Conservation (phyloP, 2,329 filamentous ascomycete species). For the Xylaria multiplex region DNA sequence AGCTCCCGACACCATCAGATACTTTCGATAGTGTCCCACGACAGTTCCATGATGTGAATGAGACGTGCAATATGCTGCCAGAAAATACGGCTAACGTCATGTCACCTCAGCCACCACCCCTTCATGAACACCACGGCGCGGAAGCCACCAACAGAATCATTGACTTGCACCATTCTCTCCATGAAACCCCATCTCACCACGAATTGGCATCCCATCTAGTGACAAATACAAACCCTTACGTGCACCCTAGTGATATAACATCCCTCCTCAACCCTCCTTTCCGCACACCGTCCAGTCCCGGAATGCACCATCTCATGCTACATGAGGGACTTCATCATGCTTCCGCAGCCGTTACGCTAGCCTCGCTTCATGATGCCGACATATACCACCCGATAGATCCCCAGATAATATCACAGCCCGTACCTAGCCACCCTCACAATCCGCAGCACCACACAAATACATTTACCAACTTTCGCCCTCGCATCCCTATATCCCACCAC, state of each 20-base stretch:
- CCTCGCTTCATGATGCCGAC: slow-evolving; percentile 47
- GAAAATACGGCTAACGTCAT: slow-evolving; percentile 35
- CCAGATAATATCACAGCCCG: slow-evolving; percentile 63
- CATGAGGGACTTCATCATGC: slow-evolving; percentile 46
- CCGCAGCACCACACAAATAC: slow-evolving; percentile 31
- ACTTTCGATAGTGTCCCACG: slow-evolving; percentile 28
- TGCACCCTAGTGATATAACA: slow-evolving; percentile 61
- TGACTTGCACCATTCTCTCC: slow-evolving; percentile 38
- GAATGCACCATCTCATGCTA: slow-evolving; percentile 46
- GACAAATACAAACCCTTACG: slow-evolving; percentile 53
- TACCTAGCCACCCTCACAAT: slow-evolving; percentile 44
- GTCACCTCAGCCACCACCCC: slow-evolving; percentile 29
- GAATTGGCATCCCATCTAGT: slow-evolving; percentile 45
- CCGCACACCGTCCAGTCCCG: slow-evolving; percentile 35
- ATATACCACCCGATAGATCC: slow-evolving; percentile 68
- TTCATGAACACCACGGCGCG: slow-evolving; percentile 36
- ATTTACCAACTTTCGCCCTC: slow-evolving; percentile 27
- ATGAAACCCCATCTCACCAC: slow-evolving; percentile 39
- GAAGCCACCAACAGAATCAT: slow-evolving; percentile 42
- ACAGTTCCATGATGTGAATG: slow-evolving; percentile 41
- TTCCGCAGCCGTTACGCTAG: slow-evolving; percentile 41
- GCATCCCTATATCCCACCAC: slow-evolving; percentile 36
- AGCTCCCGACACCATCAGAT: slow-evolving; percentile 17
- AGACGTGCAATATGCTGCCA: slow-evolving; percentile 24
- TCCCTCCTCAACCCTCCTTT: slow-evolving; percentile 53